Conservation (phyloP, 257 asterid genomes). For the Oldenlandia corymbosa region DNA sequence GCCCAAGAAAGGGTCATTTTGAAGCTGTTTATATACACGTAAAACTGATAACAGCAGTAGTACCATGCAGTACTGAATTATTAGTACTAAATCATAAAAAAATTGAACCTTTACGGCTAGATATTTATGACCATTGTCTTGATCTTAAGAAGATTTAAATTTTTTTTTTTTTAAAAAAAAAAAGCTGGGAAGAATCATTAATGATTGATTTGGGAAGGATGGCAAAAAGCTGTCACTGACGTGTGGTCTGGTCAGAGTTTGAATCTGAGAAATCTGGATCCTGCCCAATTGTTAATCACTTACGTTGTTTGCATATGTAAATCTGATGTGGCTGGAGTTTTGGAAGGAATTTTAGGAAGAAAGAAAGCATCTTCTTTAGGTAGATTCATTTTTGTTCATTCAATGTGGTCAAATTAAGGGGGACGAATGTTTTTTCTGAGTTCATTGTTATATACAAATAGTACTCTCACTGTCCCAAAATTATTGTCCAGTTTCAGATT, state of each 20-base stretch:
- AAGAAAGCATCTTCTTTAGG: no score
- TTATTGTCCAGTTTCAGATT: no score
- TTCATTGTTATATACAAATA: no score
- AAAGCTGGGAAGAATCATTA: background rate
- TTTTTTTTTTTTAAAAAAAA: conserved; percentile 18
- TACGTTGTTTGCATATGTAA: background rate
- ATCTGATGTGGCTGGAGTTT: background rate
- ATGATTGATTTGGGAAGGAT: no score
- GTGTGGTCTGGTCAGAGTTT: conserved; percentile 37
- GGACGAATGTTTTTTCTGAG: background rate
- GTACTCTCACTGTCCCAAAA: no score
- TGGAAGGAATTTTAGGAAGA: no score
- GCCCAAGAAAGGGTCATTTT: background rate
- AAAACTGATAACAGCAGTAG: background rate
- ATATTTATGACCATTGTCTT: background rate
- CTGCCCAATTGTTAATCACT: background rate
- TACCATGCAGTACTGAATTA: conserved; percentile 12
- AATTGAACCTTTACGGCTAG: background rate
- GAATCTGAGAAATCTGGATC: background rate
- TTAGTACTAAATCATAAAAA: background rate
- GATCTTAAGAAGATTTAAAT: no score
- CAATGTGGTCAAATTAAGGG: background rate
- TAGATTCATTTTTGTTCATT: no score
- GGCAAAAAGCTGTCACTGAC: conserved; percentile 51
- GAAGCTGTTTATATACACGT: conserved; percentile 15